phyloP scores from a whole-genome alignment of 73 alveolate species.

The Stentor coeruleus region DNA sequence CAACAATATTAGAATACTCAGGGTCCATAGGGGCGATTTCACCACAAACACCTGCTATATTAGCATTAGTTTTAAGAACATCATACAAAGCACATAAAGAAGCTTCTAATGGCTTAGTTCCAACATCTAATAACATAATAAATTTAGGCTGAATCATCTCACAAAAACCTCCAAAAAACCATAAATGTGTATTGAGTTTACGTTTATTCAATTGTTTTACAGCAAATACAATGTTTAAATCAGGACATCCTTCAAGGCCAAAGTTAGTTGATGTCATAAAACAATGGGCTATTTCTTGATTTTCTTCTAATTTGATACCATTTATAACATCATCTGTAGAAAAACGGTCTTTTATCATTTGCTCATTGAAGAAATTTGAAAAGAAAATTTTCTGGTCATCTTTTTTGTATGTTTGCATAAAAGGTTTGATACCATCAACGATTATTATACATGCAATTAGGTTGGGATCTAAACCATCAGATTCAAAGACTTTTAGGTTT shows the following conservation, averaged over 20 bases:
- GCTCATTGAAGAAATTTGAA: not conserved
- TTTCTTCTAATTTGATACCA: not conserved
- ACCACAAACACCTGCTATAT: conserved; percentile 22
- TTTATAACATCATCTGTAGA: not conserved
- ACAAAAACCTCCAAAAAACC: conserved; percentile 45
- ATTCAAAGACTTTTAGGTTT: conserved; percentile 9
- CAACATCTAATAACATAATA: conserved; percentile 44
- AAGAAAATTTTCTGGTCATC: not conserved
- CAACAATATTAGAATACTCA: not conserved
- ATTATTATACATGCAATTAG: not conserved
- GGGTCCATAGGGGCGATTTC: conserved; percentile 25
- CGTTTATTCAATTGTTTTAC: conserved; percentile 47
- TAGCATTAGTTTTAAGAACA: not conserved
- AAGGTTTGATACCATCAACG: not conserved
- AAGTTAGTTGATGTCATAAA: not conserved
- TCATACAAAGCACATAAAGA: not conserved
- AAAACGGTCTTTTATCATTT: not conserved
- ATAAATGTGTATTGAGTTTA: conserved; percentile 47
- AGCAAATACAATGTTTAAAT: conserved; percentile 36
- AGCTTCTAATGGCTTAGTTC: conserved; percentile 33
- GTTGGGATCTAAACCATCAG: not conserved
- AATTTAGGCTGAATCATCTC: conserved; percentile 36
- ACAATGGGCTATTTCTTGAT: conserved; percentile 6
- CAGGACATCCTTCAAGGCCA: conserved; percentile 16
- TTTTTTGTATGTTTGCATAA: not conserved